Conservation (phyloP, 768 basidiomycete species). For the Pleurotus platypus region DNA sequence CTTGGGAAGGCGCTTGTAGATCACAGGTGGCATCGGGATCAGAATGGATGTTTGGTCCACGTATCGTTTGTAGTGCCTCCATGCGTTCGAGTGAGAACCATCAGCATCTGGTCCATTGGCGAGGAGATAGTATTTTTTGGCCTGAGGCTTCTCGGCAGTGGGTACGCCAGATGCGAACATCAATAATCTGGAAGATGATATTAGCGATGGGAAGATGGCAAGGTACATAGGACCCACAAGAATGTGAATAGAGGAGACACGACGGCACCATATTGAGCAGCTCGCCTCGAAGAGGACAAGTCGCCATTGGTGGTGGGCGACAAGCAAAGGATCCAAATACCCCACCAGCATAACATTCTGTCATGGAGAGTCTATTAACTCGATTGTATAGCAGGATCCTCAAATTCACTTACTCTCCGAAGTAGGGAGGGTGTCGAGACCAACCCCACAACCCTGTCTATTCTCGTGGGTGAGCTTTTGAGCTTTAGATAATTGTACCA, state of each 20-base stretch:
- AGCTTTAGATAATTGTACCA: not conserved
- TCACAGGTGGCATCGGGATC: constrained; percentile 51
- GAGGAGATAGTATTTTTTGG: constrained; percentile 54
- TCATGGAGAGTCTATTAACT: not conserved
- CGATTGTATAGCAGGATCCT: not conserved
- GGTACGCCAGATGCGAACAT: constrained; percentile 72
- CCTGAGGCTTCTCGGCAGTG: constrained; percentile 64
- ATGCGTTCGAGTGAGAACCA: constrained; percentile 31
- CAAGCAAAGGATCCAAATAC: constrained; percentile 56
- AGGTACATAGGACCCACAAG: constrained; percentile 34
- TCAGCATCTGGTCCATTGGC: constrained; percentile 35
- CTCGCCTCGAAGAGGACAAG: constrained; percentile 34
- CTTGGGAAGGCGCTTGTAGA: constrained; percentile 50
- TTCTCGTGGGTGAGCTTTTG: not conserved
- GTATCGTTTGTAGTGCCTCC: constrained; percentile 55
- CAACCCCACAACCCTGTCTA: constrained; percentile 52
- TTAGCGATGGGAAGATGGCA: not conserved
- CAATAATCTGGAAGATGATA: constrained; percentile 34
- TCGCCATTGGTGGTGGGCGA: constrained; percentile 51
- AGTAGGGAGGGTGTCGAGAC: constrained; percentile 68
- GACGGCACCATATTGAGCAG: constrained; percentile 59
- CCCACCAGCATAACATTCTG: constrained; percentile 65
- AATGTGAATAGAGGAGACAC: constrained; percentile 64
- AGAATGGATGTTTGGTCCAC: constrained; percentile 55
- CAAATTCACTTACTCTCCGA: constrained; percentile 52